A percentile compares a stretch with the other conserved stretches of the same genome.
These are phyloP conservation scores for Polytrichum formosum DNA, from an alignment of 225 moss, liverwort and hornwort genomes.

Conservation along the genomic window DNA sequence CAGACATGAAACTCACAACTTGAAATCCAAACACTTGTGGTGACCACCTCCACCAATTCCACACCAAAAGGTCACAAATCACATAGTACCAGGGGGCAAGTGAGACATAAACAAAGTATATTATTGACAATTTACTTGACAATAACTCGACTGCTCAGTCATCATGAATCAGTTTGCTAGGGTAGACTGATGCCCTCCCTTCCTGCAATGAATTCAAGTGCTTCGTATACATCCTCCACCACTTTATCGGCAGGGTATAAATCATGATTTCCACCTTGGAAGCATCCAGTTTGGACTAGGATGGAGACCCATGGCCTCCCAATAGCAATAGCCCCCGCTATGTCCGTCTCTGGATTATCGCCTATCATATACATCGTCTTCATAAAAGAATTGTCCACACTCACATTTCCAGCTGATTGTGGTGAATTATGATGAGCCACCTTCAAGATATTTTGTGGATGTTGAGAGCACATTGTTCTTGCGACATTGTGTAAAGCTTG, in stretches of 20 bases:
- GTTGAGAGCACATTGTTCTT: constrained; percentile 21
- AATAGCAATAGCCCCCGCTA: constrained; percentile 62
- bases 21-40: too few relatives aligned
- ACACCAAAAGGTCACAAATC: too few relatives aligned
- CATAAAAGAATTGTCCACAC: constrained; percentile 23
- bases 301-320: constrained; percentile 82
- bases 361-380: constrained; percentile 83
- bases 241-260: constrained; percentile 55
- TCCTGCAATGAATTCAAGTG: constrained; percentile 65
- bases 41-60: too few relatives aligned
- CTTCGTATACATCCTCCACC: constrained; percentile 79
- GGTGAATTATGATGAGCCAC: neutral
- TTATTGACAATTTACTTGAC: too few relatives aligned
- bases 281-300: constrained; percentile 69
- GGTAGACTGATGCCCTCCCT: constrained; percentile 41
- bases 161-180: neutral
- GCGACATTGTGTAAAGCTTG: constrained; percentile 43
- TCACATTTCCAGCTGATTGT: constrained; percentile 11
- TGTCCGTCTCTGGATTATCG: constrained; percentile 80
- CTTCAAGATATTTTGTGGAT: neutral
- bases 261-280: constrained; percentile 39
- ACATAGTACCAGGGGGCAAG: too few relatives aligned
- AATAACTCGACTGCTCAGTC: neutral
- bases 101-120: too few relatives aligned
- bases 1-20: too few relatives aligned